Conservation (phyloP, 2,329 filamentous ascomycete genomes). For the Zymoseptoria ardabiliae region DNA sequence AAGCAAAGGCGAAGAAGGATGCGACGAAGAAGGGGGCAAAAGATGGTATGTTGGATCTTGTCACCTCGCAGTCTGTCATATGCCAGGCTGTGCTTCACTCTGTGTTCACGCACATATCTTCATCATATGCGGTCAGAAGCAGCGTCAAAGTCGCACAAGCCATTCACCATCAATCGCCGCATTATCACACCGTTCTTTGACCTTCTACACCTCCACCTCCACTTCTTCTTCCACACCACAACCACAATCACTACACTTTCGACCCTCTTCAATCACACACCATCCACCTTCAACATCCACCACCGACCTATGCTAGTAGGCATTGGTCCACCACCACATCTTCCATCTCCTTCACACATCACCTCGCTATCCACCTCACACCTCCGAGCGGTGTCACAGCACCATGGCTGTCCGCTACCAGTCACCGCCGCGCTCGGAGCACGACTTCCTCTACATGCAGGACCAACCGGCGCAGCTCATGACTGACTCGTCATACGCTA, state of each 20-base stretch:
- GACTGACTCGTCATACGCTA: background rate
- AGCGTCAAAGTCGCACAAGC: background rate
- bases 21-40: constrained; percentile 19
- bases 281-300: background rate
- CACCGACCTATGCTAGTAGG: background rate
- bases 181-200: constrained; percentile 1
- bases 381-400: background rate
- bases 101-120: constrained; percentile 2
- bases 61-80: background rate
- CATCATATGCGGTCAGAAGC: constrained; percentile 6
- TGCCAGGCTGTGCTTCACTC: constrained; percentile 7
- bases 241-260: background rate
- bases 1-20: constrained; percentile 18
- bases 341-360: background rate
- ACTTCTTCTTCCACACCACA: too few species aligned
- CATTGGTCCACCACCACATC: background rate
- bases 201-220: background rate
- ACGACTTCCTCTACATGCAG: background rate
- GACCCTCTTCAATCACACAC: background rate
- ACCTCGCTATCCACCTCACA: background rate
- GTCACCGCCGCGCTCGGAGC: background rate
- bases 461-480: background rate
- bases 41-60: constrained; percentile 23
- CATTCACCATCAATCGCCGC: background rate
- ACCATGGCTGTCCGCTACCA: background rate